Evolutionary conservation across 2,329 filamentous ascomycete species (phyloP), one percentile per base, ranked within the genome.

Genomic region (Fusarium multiceps): DNA sequence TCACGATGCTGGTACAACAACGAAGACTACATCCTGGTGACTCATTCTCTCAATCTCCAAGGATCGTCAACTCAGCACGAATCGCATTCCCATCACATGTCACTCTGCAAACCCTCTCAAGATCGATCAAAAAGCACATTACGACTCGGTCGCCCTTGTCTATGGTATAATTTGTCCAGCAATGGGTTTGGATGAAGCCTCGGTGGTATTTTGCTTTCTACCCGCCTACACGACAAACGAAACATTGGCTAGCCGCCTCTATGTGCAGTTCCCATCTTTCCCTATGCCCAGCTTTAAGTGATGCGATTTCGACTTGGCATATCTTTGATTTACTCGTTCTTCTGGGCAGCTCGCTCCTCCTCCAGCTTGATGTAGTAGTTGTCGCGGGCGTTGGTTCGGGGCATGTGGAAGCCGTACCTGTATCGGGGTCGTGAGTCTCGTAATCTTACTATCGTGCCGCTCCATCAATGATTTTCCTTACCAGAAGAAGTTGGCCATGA

Each of bases 341-440:
- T 78, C 63, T 78, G 75, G 55, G 77, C 80, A 59, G 85, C 85
- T 63, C 87, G 86, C 80, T 88, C 79, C 74, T 84, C 82, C 82
- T 89, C 87, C 67, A 88, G 80, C 80, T 87, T 83, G 80, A 79
- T 79, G 83, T 89, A 89, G 84, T 83, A 85, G 79, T 80, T 80
- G 80, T 89, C 87, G 77, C 87, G 87, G 70, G 82, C 83, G 76
- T 84, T 78, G 76, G 85, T 88, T 79, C 87, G 86, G 72, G 87
- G 87, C 76, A 88, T 81, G 82, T 89, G 87, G 82, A 78, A 89
- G 78, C 87, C 87, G 83, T 89, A 87, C 87, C 87, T 89, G 71
- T 69, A 16, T 59, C 14, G 14, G 37, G 58, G 14, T 23, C 25
- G 50, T 74, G 32, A 75, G 66, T 60, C 34, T 45, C 41, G 28